These are phyloP conservation scores for Zygoascus meyerae DNA, from an alignment of 1,139 yeast genomes.

Conservation along the genomic window DNA sequence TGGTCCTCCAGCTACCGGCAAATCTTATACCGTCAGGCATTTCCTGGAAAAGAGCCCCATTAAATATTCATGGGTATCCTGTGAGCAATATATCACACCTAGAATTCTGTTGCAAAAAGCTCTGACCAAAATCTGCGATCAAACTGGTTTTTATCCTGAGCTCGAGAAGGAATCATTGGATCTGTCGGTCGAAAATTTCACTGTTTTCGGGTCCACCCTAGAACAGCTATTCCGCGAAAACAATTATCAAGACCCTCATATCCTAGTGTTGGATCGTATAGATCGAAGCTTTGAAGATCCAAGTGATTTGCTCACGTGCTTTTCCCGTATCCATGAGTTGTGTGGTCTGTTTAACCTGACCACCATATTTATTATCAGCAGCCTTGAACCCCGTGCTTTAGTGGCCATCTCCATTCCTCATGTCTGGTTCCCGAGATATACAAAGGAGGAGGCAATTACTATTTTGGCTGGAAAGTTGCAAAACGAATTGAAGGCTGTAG, in stretches of 20 bases:
- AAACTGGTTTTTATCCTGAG: constrained; percentile 15
- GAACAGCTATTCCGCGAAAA: constrained; percentile 37
- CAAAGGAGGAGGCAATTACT: constrained; percentile 37
- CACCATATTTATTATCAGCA: constrained; percentile 34
- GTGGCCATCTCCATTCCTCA: constrained; percentile 47
- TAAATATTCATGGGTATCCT: constrained; percentile 27
- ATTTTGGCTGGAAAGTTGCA: constrained; percentile 32
- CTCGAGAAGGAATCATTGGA: constrained; percentile 11
- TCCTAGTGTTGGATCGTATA: constrained; percentile 53
- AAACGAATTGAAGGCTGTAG: constrained; percentile 2
- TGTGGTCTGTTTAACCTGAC: constrained; percentile 25
- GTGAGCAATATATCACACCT: constrained; percentile 34
- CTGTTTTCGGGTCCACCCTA: constrained; percentile 42
- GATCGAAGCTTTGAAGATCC: constrained; percentile 51
- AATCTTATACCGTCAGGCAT: constrained; percentile 23
- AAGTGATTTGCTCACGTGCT: constrained; percentile 42
- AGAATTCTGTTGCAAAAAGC: constrained; percentile 35
- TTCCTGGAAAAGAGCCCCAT: constrained; percentile 16
- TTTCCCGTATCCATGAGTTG: constrained; percentile 45
- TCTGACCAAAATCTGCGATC: constrained; percentile 25
- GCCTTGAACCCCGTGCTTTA: constrained; percentile 44
- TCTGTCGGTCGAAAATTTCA: constrained; percentile 42
- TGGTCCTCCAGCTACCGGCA: constrained; percentile 34
- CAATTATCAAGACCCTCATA: constrained; percentile 39
- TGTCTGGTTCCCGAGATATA: constrained; percentile 45